Evolutionary conservation across 805 yeast genomes (phyloP), one percentile per base, ranked within the genome.

Genomic region (Ogataea siamensis): DNA sequence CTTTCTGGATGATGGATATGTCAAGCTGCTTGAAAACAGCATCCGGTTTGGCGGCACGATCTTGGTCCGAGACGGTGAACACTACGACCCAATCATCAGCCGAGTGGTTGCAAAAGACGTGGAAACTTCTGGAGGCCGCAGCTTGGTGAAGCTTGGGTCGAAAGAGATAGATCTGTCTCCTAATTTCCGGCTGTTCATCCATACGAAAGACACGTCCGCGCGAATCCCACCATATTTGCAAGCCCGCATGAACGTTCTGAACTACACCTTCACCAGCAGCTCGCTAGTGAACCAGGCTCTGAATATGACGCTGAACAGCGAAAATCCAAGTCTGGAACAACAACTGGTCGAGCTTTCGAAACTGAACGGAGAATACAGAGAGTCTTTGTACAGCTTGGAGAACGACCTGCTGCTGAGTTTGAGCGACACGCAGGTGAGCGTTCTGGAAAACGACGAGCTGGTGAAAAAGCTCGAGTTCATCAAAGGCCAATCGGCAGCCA

Each of bases 21-120:
- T 73, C 3, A 80, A 78, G 46, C 83, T 77, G 28, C 53, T 91
- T 11, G 95, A 88, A 55, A 83, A 87, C 51, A 82, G 95, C 0
- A 55, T 89, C 18, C 67, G 93, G 46, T 89, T 89, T 67, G 97
- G 98, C 4, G 87, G 86, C 2, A 51, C 74, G 1, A 64, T 91
- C 6, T 54, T 89, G 10, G 70, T 91, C 12, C 77, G 77, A 47
- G 91, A 91, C 61, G 88, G 89, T 3, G 97, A 91, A 53, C 64
- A 71, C 47, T 80, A 74, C 53, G 91, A 91, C 55, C 95, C 96
- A 0, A 62, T 85, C 6, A 54, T 91, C 8, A 74, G 74, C 40
- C 69, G 83, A 0, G 59, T 91, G 1, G 58, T 91, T 32, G 69
- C 76, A 31, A 66, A 68, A 21, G 95, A 87, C 42, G 68, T 75